Conservation (phyloP, 306 rosid species). For the Trifolium dubium region DNA sequence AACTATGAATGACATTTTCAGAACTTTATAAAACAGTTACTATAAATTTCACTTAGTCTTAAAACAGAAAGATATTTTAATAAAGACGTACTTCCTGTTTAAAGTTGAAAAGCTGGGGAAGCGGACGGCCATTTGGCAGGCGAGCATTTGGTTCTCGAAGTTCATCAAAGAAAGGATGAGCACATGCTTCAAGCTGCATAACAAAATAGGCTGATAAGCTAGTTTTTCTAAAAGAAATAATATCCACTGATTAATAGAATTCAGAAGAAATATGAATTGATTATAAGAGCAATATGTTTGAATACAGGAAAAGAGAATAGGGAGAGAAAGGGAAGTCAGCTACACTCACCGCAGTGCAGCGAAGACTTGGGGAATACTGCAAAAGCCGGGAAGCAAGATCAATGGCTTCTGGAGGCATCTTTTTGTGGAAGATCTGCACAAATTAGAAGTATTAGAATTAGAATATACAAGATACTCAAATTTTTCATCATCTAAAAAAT, state of each 20-base stretch:
- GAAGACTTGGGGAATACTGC: slow-evolving; percentile 95
- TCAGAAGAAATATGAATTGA: slow-evolving; percentile 6
- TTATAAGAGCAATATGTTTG: background rate
- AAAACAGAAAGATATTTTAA: slow-evolving; percentile 4
- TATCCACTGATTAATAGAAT: background rate
- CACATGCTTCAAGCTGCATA: slow-evolving; percentile 92
- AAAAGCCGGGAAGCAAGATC: slow-evolving; percentile 91
- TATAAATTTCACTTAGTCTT: slow-evolving; percentile 4
- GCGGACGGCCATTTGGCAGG: slow-evolving; percentile 79
- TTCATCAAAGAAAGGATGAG: slow-evolving; percentile 94
- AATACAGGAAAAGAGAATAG: background rate
- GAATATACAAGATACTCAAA: slow-evolving; percentile 21
- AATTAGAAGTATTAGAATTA: slow-evolving; percentile 32
- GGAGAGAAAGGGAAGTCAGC: background rate
- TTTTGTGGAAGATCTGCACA: slow-evolving; percentile 85
- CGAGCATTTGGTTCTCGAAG: slow-evolving; percentile 88
- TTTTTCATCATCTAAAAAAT: slow-evolving; percentile 15
- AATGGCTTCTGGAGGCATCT: slow-evolving; percentile 98
- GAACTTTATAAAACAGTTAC: background rate
- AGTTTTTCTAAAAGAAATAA: background rate
- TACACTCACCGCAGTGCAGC: slow-evolving; percentile 89
- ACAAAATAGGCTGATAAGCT: slow-evolving; percentile 33
- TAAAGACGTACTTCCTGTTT: slow-evolving; percentile 79
- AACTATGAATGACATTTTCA: too few species aligned
- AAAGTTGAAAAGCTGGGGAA: slow-evolving; percentile 89